Evolutionary conservation across 805 yeast genomes (phyloP), one percentile per base, ranked within the genome.

Genomic region (Candida mattraensis): DNA sequence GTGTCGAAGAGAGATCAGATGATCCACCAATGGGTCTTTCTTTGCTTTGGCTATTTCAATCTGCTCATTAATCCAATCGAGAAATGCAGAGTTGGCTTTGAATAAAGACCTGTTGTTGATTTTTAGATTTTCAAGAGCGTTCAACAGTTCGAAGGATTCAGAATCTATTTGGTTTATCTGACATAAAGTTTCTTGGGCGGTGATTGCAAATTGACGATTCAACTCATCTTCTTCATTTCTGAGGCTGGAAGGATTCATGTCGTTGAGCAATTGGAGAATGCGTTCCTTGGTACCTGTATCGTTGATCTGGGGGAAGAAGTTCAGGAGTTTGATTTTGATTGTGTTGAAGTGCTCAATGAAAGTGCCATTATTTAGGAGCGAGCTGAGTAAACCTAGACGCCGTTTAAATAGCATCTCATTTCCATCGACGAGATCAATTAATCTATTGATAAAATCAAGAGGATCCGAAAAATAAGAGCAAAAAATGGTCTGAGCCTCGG

Each of bases 51-150:
- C 29, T 8, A 11, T 7, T 54, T 60, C 63, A 4, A 64, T 55
- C 45, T 79, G 75, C 21, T 61, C 53, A 13, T 76, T 67, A 24
- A 87, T 57, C 95, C 95, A 87, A 15, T 69, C 60, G 28, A 84
- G 40, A 46, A 86, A 87, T 1, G 62, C 66, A 9, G 60, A 51
- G 13, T 55, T 53, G 1, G 64, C 58, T 16, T 62, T 60, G 21
- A 70, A 56, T 0, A 61, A 45, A 1, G 60, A 57, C 5, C 54
- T 44, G 26, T 56, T 53, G 14, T 57, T 47, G 7, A 51, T 38
- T 31, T 60, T 49, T 24, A 74, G 36, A 7, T 54, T 46, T 26
- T 61, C 61, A 15, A 72, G 45, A 21, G 56, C 53, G 23, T 64
- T 59, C 46, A 77, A 69, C 17, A 75, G 60, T 2, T 59, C 40